Conservation (phyloP, 495 filamentous ascomycete genomes). For the Lasiosphaeriaceae sp. region DNA sequence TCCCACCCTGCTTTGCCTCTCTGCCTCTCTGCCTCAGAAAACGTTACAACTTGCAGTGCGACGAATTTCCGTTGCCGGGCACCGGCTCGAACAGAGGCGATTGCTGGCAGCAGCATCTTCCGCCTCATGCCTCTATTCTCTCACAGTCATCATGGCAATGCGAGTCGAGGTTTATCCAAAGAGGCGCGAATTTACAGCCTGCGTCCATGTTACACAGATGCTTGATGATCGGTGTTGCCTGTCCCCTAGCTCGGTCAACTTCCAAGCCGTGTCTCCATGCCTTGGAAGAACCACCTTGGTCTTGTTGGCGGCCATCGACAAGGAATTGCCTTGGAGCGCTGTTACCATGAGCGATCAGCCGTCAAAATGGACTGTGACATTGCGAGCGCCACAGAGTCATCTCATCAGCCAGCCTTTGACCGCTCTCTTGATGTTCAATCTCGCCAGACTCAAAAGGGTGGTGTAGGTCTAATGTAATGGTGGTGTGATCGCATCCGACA, state of each 20-base stretch:
- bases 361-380: background rate
- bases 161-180: too few species aligned
- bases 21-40: background rate
- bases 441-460: background rate
- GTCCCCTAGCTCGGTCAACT: too few species aligned
- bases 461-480: too few species aligned
- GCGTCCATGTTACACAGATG: too few species aligned
- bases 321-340: too few species aligned
- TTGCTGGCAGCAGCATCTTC: background rate
- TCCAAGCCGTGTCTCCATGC: background rate
- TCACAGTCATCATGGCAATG: too few species aligned
- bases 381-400: background rate
- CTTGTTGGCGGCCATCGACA: too few species aligned
- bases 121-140: background rate
- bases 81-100: background rate
- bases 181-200: too few species aligned
- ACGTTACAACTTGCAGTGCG: background rate
- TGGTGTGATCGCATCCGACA: too few species aligned
- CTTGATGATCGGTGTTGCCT: too few species aligned
- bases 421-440: background rate
- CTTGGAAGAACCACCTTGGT: background rate
- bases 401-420: background rate
- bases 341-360: too few species aligned
- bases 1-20: background rate
- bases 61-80: conserved; percentile 3